These are phyloP conservation scores for Colletotrichum musae DNA, from an alignment of 2,329 filamentous ascomycete genomes.

Conservation along the genomic window DNA sequence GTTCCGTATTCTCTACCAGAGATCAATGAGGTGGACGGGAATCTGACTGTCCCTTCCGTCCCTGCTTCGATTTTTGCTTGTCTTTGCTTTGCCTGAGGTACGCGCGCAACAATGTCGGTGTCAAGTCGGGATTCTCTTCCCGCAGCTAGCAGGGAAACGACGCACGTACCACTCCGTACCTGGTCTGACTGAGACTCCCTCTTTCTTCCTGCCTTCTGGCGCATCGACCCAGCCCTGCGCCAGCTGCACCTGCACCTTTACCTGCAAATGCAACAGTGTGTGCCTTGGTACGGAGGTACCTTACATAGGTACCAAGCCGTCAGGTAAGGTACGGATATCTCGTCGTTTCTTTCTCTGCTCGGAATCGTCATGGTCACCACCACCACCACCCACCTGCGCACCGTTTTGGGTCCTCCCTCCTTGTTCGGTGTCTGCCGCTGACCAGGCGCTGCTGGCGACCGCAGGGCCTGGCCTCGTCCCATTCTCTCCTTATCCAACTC, in stretches of 20 bases:
- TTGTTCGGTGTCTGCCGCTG: constrained; percentile 33
- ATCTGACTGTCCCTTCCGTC: neutral
- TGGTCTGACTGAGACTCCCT: constrained; percentile 14
- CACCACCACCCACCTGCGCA: constrained; percentile 8
- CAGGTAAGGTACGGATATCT: neutral
- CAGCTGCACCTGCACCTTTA: neutral
- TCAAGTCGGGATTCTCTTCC: constrained; percentile 34
- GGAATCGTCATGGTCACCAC: constrained; percentile 12
- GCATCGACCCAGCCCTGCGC: constrained; percentile 27
- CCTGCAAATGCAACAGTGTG: neutral
- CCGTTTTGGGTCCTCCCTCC: constrained; percentile 33
- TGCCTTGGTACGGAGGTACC: neutral
- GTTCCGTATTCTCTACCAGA: too few relatives aligned
- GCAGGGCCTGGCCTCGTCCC: constrained; percentile 27
- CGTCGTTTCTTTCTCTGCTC: constrained; percentile 12
- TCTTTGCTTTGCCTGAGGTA: neutral
- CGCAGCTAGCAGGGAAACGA: constrained; percentile 2
- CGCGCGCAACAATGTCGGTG: constrained; percentile 8
- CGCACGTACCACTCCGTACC: constrained; percentile 32
- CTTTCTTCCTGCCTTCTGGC: constrained; percentile 12
- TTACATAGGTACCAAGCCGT: too few relatives aligned
- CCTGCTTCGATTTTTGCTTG: too few relatives aligned
- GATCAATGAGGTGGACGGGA: neutral
- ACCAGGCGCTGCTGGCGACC: constrained; percentile 12
- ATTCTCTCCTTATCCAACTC: constrained; percentile 36